Base-by-base conservation (phyloP, 1,139 yeast genomes). In the Pichia sp. region DNA sequence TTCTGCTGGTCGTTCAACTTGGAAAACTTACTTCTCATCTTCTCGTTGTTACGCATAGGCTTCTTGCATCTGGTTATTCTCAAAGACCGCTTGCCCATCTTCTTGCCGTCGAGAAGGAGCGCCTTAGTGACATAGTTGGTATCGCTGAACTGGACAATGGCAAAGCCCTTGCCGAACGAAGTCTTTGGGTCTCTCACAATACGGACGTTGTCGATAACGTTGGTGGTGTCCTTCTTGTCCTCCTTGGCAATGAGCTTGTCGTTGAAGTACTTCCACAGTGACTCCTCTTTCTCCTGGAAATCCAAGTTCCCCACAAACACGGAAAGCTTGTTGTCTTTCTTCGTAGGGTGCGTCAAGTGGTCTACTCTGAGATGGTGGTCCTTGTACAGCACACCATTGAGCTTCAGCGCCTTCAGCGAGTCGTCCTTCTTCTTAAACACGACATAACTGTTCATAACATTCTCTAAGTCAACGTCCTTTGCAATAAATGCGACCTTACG, bases 121-220 rank as follows among this genome's bases (percentile, higher is more conserved):
- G 97, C 97, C 67, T 88, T 87, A 61, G 86, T 84, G 13, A 95
- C 97, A 43, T 86, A 78, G 57, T 85, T 80, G 30, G 92, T 74
- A 70, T 92, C 97, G 59, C 78, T 80, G 73, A 92, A 95, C 71
- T 93, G 98, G 38, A 95, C 90, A 69, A 90, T 88, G 5, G 97
- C 99, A 74, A 95, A 92, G 4, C 99, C 99, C 72, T 93, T 95
- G 62, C 99, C 99, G 59, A 93, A 76, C 65, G 95, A 93, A 32
- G 98, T 93, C 72, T 89, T 89, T 19, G 96, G 74, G 69, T 95
- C 99, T 67, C 99, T 83, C 40, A 95, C 81, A 53, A 95, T 79
- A 68, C 99, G 81, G 30, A 61, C 97, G 59, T 89, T 85, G 69
- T 90, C 97, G 53, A 95, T 61, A 31, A 64, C 60, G 32, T 61